Evolutionary conservation across 2,329 filamentous ascomycete genomes (phyloP).

Genomic region (Ophidiomyces ophidiicola): DNA sequence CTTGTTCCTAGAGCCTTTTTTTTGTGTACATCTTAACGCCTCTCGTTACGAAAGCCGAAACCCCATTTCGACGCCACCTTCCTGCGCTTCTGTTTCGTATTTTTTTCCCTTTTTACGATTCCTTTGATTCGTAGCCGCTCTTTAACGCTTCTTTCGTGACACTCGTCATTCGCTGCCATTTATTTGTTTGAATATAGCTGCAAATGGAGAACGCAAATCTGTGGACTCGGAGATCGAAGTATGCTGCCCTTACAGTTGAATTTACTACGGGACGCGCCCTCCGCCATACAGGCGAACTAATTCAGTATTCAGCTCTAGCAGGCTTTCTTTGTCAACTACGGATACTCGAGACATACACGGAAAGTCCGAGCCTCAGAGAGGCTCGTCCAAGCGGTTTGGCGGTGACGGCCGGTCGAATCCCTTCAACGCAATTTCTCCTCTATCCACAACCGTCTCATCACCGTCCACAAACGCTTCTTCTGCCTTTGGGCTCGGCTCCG

Average conservation of each 20-base stretch:
- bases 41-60: constrained; percentile 1
- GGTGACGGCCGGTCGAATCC: constrained; percentile 61
- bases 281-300: no score
- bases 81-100: background rate
- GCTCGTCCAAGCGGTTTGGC: constrained; percentile 61
- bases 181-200: constrained; percentile 1
- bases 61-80: constrained; percentile 1
- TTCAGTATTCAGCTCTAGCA: constrained; percentile 4
- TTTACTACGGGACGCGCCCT: background rate
- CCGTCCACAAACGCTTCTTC: constrained; percentile 68
- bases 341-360: constrained; percentile 41
- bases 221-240: constrained; percentile 34
- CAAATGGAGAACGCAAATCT: constrained; percentile 41
- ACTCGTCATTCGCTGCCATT: background rate
- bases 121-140: constrained; percentile 1
- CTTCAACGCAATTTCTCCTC: constrained; percentile 62
- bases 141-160: background rate
- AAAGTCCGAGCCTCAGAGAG: constrained; percentile 49
- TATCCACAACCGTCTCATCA: constrained; percentile 57
- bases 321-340: constrained; percentile 64
- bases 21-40: background rate
- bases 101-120: background rate
- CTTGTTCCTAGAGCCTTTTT: background rate
- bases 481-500: constrained; percentile 86
- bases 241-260: constrained; percentile 1